A percentile compares a stretch with the other conserved stretches of the same genome.
Conservation (phyloP, 2,329 filamentous ascomycete genomes). For the Cadophora luteo-olivacea region DNA sequence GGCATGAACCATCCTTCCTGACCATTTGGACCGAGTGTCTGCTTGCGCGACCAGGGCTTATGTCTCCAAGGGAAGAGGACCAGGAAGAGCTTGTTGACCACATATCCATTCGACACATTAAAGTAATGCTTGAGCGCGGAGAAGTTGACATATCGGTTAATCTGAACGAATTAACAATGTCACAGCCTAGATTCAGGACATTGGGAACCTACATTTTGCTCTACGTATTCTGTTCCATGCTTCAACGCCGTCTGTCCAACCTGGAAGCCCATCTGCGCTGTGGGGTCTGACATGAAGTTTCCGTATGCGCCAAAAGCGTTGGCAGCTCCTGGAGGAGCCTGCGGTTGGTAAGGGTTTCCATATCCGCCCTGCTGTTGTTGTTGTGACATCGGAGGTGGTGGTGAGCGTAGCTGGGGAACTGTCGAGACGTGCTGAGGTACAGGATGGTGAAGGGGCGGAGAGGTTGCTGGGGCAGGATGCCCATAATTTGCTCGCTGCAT, state of each 20-base stretch:
- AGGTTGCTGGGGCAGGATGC: slow-evolving; percentile 71
- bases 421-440: slow-evolving; percentile 98
- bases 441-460: slow-evolving; percentile 93
- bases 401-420: slow-evolving; percentile 94
- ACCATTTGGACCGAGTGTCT: slow-evolving; percentile 72
- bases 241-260: slow-evolving; percentile 91
- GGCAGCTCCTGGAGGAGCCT: slow-evolving; percentile 47
- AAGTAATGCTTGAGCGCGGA: slow-evolving; percentile 98
- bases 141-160: slow-evolving; percentile 88
- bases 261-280: slow-evolving; percentile 93
- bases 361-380: slow-evolving; percentile 68
- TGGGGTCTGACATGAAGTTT: slow-evolving; percentile 94
- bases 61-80: slow-evolving; percentile 98
- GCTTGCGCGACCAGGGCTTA: slow-evolving; percentile 94
- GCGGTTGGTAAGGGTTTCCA: slow-evolving; percentile 77
- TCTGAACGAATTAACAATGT: slow-evolving; percentile 50
- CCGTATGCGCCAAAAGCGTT: slow-evolving; percentile 77
- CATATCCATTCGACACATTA: slow-evolving; percentile 97
- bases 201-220: slow-evolving; percentile 77
- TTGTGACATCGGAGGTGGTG: slow-evolving; percentile 79
- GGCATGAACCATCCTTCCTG: slow-evolving; percentile 83
- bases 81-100: slow-evolving; percentile 89
- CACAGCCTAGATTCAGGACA: not conserved
- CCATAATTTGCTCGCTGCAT: slow-evolving; percentile 91
- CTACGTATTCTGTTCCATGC: slow-evolving; percentile 91